Evolutionary conservation across 2,329 filamentous ascomycete genomes (phyloP), one percentile per base, ranked within the genome.

Genomic region (Ascochyta lentis): DNA sequence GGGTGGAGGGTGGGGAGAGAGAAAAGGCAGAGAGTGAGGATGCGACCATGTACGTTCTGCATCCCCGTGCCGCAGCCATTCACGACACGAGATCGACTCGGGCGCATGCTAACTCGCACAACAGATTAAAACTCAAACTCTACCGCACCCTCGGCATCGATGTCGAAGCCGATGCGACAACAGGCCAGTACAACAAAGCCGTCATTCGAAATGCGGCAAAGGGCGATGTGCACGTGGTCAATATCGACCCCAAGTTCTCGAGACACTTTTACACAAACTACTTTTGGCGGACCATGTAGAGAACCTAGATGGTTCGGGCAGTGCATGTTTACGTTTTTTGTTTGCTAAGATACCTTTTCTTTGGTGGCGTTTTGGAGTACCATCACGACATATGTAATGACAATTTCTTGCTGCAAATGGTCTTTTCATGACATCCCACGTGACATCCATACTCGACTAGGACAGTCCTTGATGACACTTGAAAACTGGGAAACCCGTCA

Each of bases 211-310:
- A 96, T 72, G 88, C 88, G 57, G 84, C 86, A 63, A 94, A 92
- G 79, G 93, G 92, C 8, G 93, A 98, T 73, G 92, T 98, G 47
- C 91, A 96, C 74, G 91, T 98, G 45, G 89, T 99, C 58, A 96
- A 96, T 70, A 88, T 99, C 74, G 93, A 98, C 68, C 88, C 90
- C 67, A 96, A 95, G 79, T 93, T 96, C 75, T 94, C 91, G 55
- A 84, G 88, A 59, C 94, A 90, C 75, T 97, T 96, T 72, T 96
- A 97, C 70, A 91, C 93, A 22, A 96, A 96, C 69, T 96, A 96
- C 75, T 96, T 98, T 72, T 99, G 95, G 95, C 84, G 92, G 69
- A 94, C 88, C 27, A 81, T 97, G 74, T 96, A 63, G 56, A 6
- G 10, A 10, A 7, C 6, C 9, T 41, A 9, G 4, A 6, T 23